Percentiles rank a stretch among this genome's conserved stretches.
Conservation (phyloP, 495 filamentous ascomycete genomes). For the Aspergillus funiculosus region DNA sequence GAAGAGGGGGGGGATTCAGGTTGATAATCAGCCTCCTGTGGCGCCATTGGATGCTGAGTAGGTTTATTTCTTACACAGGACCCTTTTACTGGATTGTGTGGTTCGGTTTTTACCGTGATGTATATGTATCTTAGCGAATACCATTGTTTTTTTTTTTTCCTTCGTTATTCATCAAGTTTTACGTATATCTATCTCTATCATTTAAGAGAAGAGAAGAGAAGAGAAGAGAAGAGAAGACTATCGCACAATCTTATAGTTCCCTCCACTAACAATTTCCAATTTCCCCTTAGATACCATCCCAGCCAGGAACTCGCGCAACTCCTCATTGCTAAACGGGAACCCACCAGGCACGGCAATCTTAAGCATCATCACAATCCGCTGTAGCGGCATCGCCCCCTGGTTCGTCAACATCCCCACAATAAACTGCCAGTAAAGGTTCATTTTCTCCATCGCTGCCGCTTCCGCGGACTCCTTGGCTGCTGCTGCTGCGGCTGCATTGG, state of each 20-base stretch:
- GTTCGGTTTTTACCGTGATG: too few species aligned
- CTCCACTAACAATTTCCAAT: constrained; percentile 62
- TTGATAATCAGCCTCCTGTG: constrained; percentile 65
- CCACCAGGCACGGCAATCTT: constrained; percentile 81
- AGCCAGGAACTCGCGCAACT: constrained; percentile 68
- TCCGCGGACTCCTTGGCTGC: constrained; percentile 42
- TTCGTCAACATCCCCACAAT: constrained; percentile 95
- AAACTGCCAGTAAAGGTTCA: constrained; percentile 81
- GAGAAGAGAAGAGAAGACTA: constrained; percentile 8
- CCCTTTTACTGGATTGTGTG: too few species aligned
- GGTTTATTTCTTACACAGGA: too few species aligned
- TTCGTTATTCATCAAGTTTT: neutral
- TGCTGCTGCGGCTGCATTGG: constrained; percentile 46
- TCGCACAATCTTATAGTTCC: constrained; percentile 58
- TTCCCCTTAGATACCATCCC: constrained; percentile 66
- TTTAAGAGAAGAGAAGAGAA: neutral
- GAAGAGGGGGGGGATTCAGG: constrained; percentile 84
- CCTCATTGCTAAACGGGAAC: constrained; percentile 75
- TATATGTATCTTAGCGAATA: constrained; percentile 5
- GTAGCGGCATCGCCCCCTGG: constrained; percentile 69
- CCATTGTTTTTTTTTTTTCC: neutral
- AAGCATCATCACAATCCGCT: constrained; percentile 87
- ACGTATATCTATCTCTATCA: too few species aligned
- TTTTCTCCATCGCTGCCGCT: constrained; percentile 63
- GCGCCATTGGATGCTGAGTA: constrained; percentile 70